A percentile compares a stretch with the other conserved stretches of the same genome.
Evolutionary conservation across 805 yeast genomes (phyloP).

Genomic region (Cyberlindnera samutprakarnensis): DNA sequence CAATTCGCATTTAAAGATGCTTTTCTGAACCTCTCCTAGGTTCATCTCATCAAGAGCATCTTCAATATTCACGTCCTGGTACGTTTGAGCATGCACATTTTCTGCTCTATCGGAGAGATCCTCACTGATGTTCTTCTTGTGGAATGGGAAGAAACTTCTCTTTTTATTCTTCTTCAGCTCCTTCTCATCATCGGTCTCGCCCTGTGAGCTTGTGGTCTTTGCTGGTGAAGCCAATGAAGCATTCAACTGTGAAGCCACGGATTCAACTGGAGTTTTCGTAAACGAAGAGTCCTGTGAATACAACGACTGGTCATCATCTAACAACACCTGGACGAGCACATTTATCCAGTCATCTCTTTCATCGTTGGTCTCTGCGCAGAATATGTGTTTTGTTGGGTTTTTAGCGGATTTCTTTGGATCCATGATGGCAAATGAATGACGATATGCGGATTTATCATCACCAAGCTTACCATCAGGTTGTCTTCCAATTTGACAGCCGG

Average conservation of each 20-base stretch:
- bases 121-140: constrained; percentile 23
- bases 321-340: constrained; percentile 29
- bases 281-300: constrained; percentile 5
- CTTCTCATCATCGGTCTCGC: constrained; percentile 17
- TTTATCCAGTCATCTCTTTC: constrained; percentile 74
- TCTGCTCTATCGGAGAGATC: too few relatives aligned
- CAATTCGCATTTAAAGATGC: constrained; percentile 61
- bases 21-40: constrained; percentile 15
- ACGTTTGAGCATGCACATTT: background rate
- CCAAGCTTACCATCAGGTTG: constrained; percentile 28
- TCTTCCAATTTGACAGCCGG: constrained; percentile 49
- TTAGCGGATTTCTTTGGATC: constrained; percentile 32
- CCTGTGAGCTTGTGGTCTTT: background rate
- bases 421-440: constrained; percentile 54
- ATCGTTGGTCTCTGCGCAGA: constrained; percentile 72
- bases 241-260: background rate
- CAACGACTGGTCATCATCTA: constrained; percentile 10
- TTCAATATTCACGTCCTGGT: constrained; percentile 16
- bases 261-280: background rate
- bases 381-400: constrained; percentile 39
- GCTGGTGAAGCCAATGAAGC: background rate
- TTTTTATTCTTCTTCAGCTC: constrained; percentile 42
- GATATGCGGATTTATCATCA: constrained; percentile 27
- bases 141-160: constrained; percentile 55
- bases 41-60: constrained; percentile 25